Evolutionary conservation across 352 stramenopile genomes (phyloP).

Genomic region (Pythium aphanidermatum): DNA sequence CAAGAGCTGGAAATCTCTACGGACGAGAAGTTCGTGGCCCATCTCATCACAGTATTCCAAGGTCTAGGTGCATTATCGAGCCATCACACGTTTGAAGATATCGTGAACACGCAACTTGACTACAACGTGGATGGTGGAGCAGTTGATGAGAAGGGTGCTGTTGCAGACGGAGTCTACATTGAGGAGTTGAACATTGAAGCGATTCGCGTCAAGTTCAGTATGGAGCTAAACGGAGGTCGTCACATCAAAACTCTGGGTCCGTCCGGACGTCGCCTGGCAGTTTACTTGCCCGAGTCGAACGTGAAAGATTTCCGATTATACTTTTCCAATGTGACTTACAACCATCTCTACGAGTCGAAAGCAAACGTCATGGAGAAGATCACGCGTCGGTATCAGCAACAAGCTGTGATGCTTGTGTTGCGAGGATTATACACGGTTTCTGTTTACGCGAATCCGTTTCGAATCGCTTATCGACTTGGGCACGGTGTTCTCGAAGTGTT

Average conservation of each 20-base stretch:
- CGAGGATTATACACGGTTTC: conserved; percentile 82
- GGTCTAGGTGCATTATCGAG: conserved; percentile 67
- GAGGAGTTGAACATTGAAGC: conserved; percentile 83
- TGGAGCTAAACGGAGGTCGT: conserved; percentile 80
- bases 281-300: conserved; percentile 86
- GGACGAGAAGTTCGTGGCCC: conserved; percentile 88
- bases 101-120: conserved; percentile 70
- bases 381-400: conserved; percentile 75
- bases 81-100: conserved; percentile 74
- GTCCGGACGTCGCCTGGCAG: conserved; percentile 58
- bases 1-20: conserved; percentile 87
- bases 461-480: conserved; percentile 79
- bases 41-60: conserved; percentile 87
- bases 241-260: conserved; percentile 82
- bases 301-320: conserved; percentile 86
- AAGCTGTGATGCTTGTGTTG: conserved; percentile 80
- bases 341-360: conserved; percentile 78
- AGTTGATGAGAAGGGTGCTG: conserved; percentile 20
- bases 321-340: conserved; percentile 76
- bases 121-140: conserved; percentile 32
- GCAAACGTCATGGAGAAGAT: conserved; percentile 69
- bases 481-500: conserved; percentile 81
- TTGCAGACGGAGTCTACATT: conserved; percentile 75
- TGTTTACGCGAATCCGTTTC: conserved; percentile 84
- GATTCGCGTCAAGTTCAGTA: conserved; percentile 80